Evolutionary conservation across 2,329 filamentous ascomycete species (phyloP).

Genomic region (Diaporthe amygdali): DNA sequence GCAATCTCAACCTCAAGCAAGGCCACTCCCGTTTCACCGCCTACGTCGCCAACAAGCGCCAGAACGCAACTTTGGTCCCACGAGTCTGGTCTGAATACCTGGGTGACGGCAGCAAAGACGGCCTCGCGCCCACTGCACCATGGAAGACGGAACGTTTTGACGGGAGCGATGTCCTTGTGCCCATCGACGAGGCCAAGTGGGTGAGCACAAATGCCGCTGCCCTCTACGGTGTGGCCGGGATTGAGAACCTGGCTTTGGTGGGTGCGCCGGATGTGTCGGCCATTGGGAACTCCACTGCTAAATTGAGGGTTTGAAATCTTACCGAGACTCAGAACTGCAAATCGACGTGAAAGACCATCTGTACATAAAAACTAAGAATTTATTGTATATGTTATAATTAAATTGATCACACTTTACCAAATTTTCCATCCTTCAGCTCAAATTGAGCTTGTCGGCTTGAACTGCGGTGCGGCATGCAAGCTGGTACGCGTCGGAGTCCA

Average conservation of each 20-base stretch:
- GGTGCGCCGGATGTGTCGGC: neutral
- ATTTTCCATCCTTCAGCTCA: too few relatives aligned
- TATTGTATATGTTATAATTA: too few relatives aligned
- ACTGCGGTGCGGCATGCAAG: too few relatives aligned
- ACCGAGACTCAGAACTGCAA: too few relatives aligned
- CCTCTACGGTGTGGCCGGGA: constrained; percentile 61
- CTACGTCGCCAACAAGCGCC: constrained; percentile 50
- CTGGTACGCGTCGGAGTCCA: too few relatives aligned
- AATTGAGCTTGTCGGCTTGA: too few relatives aligned
- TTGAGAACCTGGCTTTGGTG: constrained; percentile 56
- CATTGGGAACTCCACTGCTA: neutral
- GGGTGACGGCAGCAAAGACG: constrained; percentile 43
- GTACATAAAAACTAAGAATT: too few relatives aligned
- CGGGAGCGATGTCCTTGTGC: constrained; percentile 49
- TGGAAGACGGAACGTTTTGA: constrained; percentile 46
- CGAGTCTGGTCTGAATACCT: constrained; percentile 62
- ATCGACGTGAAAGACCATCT: too few relatives aligned
- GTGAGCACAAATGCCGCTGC: constrained; percentile 62
- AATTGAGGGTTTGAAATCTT: neutral
- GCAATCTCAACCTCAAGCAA: constrained; percentile 54
- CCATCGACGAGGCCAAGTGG: constrained; percentile 62
- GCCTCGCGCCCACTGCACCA: constrained; percentile 41
- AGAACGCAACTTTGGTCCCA: constrained; percentile 52
- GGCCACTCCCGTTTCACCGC: constrained; percentile 64
- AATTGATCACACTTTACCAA: too few relatives aligned